Conservation (phyloP, 2,329 filamentous ascomycete genomes). For the Aspergillus ibericus region DNA sequence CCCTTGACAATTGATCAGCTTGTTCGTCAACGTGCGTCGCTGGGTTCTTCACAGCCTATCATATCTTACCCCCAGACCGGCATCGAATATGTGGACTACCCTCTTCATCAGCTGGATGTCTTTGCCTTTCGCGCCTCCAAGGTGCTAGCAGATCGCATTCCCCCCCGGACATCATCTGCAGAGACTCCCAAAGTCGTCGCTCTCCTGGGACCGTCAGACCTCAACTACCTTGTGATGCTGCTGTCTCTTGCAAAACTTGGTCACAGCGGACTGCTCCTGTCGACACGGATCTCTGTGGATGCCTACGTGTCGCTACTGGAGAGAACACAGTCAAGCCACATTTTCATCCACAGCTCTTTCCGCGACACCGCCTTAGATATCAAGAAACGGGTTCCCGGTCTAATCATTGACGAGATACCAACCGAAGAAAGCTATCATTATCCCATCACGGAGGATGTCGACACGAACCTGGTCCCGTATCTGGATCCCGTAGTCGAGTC, state of each 20-base stretch:
- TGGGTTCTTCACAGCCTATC: constrained; percentile 37
- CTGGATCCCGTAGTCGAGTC: constrained; percentile 30
- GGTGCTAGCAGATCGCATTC: constrained; percentile 21
- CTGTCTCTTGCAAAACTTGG: constrained; percentile 58
- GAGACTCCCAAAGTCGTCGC: constrained; percentile 45
- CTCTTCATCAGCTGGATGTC: constrained; percentile 47
- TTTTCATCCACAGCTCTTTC: constrained; percentile 33
- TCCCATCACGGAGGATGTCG: constrained; percentile 15
- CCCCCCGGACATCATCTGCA: constrained; percentile 25
- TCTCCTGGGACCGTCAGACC: constrained; percentile 54
- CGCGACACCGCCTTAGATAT: constrained; percentile 25
- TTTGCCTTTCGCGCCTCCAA: constrained; percentile 34
- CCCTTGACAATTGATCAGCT: constrained; percentile 42
- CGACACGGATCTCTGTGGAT: constrained; percentile 53
- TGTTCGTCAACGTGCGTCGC: constrained; percentile 38
- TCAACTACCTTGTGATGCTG: constrained; percentile 57
- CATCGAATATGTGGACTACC: constrained; percentile 50
- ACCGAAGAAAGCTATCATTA: constrained; percentile 22
- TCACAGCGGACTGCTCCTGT: constrained; percentile 56
- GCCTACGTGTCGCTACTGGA: constrained; percentile 53
- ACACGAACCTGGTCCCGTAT: constrained; percentile 24
- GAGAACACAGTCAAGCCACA: constrained; percentile 41
- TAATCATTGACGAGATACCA: constrained; percentile 32
- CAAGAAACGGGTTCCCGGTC: constrained; percentile 16
- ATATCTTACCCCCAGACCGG: constrained; percentile 49